Evolutionary conservation across 2,329 filamentous ascomycete genomes (phyloP).

Genomic region (Aspergillus terreus): DNA sequence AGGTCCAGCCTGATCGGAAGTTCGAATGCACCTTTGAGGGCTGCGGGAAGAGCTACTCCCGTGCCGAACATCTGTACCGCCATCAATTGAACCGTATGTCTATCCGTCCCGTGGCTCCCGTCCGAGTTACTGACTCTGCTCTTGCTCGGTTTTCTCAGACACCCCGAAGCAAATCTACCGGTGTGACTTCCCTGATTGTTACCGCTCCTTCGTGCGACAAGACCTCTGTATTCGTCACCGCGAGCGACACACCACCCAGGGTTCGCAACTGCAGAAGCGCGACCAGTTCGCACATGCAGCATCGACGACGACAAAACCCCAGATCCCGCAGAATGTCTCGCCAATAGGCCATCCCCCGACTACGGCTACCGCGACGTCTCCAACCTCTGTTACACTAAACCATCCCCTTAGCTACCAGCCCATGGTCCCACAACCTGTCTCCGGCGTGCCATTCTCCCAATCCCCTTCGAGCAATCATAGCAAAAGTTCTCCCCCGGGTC

Average conservation of each 20-base stretch:
- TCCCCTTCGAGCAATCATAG: slow-evolving; percentile 26
- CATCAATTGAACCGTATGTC: slow-evolving; percentile 87
- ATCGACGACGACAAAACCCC: slow-evolving; percentile 16
- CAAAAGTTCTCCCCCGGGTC: slow-evolving; percentile 25
- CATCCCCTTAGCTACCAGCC: slow-evolving; percentile 23
- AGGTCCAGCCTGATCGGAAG: slow-evolving; percentile 46
- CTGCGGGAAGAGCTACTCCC: slow-evolving; percentile 93
- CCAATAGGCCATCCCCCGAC: slow-evolving; percentile 4
- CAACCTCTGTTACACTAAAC: slow-evolving; percentile 21
- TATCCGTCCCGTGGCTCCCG: background rate
- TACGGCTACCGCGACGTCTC: slow-evolving; percentile 20
- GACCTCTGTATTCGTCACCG: slow-evolving; percentile 85
- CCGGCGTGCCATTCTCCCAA: slow-evolving; percentile 25
- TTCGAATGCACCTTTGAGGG: slow-evolving; percentile 81
- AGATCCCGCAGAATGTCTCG: slow-evolving; percentile 18
- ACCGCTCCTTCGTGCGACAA: slow-evolving; percentile 85
- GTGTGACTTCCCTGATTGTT: slow-evolving; percentile 89
- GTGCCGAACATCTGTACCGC: slow-evolving; percentile 93
- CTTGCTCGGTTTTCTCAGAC: slow-evolving; percentile 49
- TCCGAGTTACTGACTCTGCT: slow-evolving; percentile 2
- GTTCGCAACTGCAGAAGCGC: slow-evolving; percentile 50
- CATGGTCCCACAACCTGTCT: slow-evolving; percentile 20
- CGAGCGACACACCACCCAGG: slow-evolving; percentile 69
- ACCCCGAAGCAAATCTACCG: slow-evolving; percentile 91
- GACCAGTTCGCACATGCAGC: slow-evolving; percentile 41